Base-by-base conservation (phyloP, 805 yeast species). In the Zygotorulaspora chibaensis region DNA sequence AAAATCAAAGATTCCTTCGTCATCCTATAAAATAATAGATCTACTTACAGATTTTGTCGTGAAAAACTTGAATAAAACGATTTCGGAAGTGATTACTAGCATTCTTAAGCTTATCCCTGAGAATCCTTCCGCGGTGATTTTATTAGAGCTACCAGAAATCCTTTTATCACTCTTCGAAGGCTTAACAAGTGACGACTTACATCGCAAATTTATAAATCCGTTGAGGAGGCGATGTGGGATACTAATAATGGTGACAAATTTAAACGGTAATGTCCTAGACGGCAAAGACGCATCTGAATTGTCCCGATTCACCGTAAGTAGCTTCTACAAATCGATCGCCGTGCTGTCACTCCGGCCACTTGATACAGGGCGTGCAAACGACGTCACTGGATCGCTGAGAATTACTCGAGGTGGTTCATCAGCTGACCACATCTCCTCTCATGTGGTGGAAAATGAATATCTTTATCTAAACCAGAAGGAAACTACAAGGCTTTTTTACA, bases 291-390 rank as follows among this genome's bases (percentile, higher is more conserved):
- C 61, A 0, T 52, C 56, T 1, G 68, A 67, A 41, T 50, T 56
- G 23, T 55, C 52, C 10, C 50, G 67, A 13, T 63, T 58, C 37
- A 44, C 50, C 8, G 42, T 51, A 11, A 35, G 47, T 4, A 48
- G 58, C 34, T 50, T 58, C 18, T 58, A 61, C 52, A 58, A 58
- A 41, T 51, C 63, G 13, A 45, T 57, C 2, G 60, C 52, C 1
- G 47, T 56, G 1, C 52, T 87, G n/a, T 70, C 74, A 16, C 58
- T 87, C 29, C 75, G 77, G 55, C 89, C 95, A 1, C 67, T 88
- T 48, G 71, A 76, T 2, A 87, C 96, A 0, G 96, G 96, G 0
- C 72, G 87, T 54, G 95, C 96, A 0, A 78, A 76, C 37, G 96
- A 88, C 59, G 76, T 86, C 2, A 83, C 95, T 0, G 96, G 96